These are phyloP conservation scores for Actinomucor elegans DNA, from an alignment of 371 early-diverging fungal species.

Conservation along the genomic window DNA sequence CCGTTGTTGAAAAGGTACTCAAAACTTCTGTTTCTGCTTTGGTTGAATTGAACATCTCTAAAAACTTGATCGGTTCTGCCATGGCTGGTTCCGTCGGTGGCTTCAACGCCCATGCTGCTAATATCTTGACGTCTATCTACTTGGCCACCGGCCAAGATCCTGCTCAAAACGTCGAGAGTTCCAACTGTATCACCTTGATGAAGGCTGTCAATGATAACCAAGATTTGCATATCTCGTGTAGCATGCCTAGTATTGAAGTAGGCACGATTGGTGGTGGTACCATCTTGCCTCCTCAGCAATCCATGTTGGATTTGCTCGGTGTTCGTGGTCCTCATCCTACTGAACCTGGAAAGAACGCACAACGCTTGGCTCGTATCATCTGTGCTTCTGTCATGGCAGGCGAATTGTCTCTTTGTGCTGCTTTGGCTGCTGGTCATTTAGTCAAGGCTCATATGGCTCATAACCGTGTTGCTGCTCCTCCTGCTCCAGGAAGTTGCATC, in stretches of 20 bases:
- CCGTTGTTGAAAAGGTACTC: slow-evolving; percentile 77
- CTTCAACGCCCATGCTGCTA: slow-evolving; percentile 96
- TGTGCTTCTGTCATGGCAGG: slow-evolving; percentile 95
- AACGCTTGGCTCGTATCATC: slow-evolving; percentile 84
- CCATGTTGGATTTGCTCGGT: slow-evolving; percentile 87
- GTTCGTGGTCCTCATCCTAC: slow-evolving; percentile 82
- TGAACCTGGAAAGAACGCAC: slow-evolving; percentile 85
- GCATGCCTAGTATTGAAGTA: slow-evolving; percentile 95
- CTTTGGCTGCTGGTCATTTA: slow-evolving; percentile 82
- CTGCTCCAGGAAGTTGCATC: slow-evolving; percentile 10
- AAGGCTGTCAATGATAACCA: slow-evolving; percentile 77
- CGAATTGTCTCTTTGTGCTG: slow-evolving; percentile 86
- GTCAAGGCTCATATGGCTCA: slow-evolving; percentile 86
- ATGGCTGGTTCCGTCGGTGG: slow-evolving; percentile 95
- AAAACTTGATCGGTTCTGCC: slow-evolving; percentile 94
- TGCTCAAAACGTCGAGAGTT: slow-evolving; percentile 94
- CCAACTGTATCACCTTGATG: slow-evolving; percentile 94
- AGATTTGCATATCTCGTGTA: slow-evolving; percentile 84
- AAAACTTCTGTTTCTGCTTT: slow-evolving; percentile 83
- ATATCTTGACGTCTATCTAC: slow-evolving; percentile 91
- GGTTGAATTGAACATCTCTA: slow-evolving; percentile 79
- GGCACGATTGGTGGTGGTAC: slow-evolving; percentile 97
- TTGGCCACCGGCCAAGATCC: slow-evolving; percentile 97
- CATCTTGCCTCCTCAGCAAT: slow-evolving; percentile 79
- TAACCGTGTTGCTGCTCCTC: slow-evolving; percentile 57